Evolutionary conservation across 495 filamentous ascomycete genomes (phyloP).

Genomic region (Clavariopsis aquatica): DNA sequence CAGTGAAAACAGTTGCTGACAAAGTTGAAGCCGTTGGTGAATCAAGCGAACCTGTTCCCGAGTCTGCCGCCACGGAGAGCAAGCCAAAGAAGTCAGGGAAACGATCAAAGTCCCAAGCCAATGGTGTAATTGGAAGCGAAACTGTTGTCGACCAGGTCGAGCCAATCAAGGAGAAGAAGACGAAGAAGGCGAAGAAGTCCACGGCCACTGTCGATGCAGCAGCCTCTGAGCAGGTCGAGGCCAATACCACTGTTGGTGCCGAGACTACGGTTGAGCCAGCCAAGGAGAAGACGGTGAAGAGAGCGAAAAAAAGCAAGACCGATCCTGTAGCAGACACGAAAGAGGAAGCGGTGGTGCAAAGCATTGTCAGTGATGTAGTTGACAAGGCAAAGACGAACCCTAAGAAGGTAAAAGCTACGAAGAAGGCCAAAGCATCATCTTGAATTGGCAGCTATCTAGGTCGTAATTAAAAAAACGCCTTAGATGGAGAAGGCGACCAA

Average conservation of each 20-base stretch:
- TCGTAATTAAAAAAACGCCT: no score
- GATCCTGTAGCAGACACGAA: background rate
- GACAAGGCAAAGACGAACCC: background rate
- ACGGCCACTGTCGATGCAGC: conserved; percentile 2
- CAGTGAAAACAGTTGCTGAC: conserved; percentile 31
- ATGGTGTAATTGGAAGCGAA: conserved; percentile 3
- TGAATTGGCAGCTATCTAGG: no score
- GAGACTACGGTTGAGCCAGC: conserved; percentile 1
- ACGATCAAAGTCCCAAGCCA: background rate
- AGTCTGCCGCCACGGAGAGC: no score
- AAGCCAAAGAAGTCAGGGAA: conserved; percentile 5
- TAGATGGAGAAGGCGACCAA: no score
- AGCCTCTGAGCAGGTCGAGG: background rate
- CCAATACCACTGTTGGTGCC: background rate
- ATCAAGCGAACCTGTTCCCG: no score
- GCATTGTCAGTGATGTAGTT: conserved; percentile 21
- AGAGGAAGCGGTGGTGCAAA: background rate
- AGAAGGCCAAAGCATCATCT: no score
- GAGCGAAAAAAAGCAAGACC: conserved; percentile 16
- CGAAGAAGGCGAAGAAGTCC: conserved; percentile 34
- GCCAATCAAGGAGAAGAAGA: conserved; percentile 34
- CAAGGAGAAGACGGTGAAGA: conserved; percentile 22
- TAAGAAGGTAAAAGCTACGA: conserved; percentile 8
- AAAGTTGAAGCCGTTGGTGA: conserved; percentile 18
- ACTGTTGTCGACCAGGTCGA: conserved; percentile 14